A percentile compares a stretch with the other conserved stretches of the same genome.
These are phyloP conservation scores for Aphanomyces astaci DNA, from an alignment of 352 stramenopile genomes.

Conservation along the genomic window DNA sequence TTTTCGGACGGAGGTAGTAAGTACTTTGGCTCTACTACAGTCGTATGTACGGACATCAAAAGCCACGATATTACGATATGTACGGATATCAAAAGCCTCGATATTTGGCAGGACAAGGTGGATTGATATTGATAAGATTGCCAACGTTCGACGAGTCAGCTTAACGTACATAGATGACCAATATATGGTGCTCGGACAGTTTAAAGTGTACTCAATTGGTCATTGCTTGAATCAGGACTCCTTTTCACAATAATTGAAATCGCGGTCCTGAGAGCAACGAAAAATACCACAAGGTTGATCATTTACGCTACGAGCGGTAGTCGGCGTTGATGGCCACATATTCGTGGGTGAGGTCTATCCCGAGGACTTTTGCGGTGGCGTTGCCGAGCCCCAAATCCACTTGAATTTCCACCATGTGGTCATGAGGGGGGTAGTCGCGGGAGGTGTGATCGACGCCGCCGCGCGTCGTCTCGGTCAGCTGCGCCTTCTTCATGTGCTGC, in stretches of 20 bases:
- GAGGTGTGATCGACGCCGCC: slow-evolving; percentile 70
- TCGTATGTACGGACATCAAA: too few relatives aligned
- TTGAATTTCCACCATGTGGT: slow-evolving; percentile 94
- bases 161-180: too few relatives aligned
- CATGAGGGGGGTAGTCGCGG: slow-evolving; percentile 90
- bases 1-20: too few relatives aligned
- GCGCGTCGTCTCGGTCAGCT: slow-evolving; percentile 78
- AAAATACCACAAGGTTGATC: background rate
- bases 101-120: too few relatives aligned
- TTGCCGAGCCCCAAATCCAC: slow-evolving; percentile 88
- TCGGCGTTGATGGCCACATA: slow-evolving; percentile 98
- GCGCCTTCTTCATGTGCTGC: slow-evolving; percentile 90
- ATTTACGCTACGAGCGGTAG: slow-evolving; percentile 89
- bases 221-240: background rate
- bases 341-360: slow-evolving; percentile 96
- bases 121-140: too few relatives aligned
- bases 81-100: too few relatives aligned
- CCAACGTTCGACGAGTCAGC: too few relatives aligned
- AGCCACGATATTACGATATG: too few relatives aligned
- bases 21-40: too few relatives aligned
- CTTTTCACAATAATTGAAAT: background rate
- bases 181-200: too few relatives aligned
- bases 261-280: background rate
- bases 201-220: too few relatives aligned
- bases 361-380: slow-evolving; percentile 84